A percentile compares a stretch with the other conserved stretches of the same genome.
These are phyloP conservation scores for Endoconidiophora polonica DNA, from an alignment of 2,329 filamentous ascomycete genomes.

Conservation along the genomic window DNA sequence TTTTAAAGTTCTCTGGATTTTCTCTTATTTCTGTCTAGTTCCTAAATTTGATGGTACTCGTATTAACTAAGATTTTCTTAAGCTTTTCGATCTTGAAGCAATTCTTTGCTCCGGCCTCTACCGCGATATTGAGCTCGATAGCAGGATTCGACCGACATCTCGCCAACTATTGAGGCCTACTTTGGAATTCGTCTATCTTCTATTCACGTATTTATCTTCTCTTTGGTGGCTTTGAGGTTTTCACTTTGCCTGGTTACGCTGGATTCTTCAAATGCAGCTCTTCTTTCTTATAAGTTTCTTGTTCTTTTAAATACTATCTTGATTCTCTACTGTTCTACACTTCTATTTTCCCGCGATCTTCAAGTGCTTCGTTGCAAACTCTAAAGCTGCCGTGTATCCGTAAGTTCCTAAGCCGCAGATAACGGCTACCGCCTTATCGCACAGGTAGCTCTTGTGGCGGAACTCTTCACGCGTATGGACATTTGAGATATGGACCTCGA, in stretches of 20 bases:
- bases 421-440: conserved; percentile 58
- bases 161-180: too few relatives aligned
- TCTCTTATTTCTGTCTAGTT: neutral
- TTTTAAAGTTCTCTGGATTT: neutral
- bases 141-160: too few relatives aligned
- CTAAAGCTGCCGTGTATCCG: conserved; percentile 44
- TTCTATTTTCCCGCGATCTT: conserved; percentile 20
- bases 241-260: too few relatives aligned
- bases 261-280: too few relatives aligned
- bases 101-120: too few relatives aligned
- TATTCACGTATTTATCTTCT: too few relatives aligned
- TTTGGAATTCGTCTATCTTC: too few relatives aligned
- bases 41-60: too few relatives aligned
- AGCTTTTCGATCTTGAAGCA: too few relatives aligned
- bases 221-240: too few relatives aligned
- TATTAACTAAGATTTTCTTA: too few relatives aligned
- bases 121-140: too few relatives aligned
- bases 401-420: conserved; percentile 51
- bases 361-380: conserved; percentile 31
- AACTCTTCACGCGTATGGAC: conserved; percentile 55
- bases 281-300: neutral
- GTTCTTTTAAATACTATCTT: conserved; percentile 12
- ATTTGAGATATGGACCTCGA: conserved; percentile 65
- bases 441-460: conserved; percentile 53
- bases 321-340: neutral